Evolutionary conservation across 1,139 yeast genomes (phyloP), one percentile per base, ranked within the genome.

Genomic region (Suhomyces wounanorum): DNA sequence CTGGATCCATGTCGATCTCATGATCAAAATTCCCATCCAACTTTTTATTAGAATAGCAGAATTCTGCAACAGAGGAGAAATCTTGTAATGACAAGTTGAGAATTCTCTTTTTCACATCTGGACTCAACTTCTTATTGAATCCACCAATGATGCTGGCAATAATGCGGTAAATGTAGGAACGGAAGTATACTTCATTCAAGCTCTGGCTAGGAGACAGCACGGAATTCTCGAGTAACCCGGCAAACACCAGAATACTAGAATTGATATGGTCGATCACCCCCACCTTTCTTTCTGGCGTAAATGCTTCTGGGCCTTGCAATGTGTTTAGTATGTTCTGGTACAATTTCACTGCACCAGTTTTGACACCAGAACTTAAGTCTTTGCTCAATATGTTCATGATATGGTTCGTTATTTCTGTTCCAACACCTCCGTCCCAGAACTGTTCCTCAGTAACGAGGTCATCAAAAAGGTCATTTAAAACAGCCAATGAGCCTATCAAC

Each of bases 361-460:
- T 82, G 9, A 81, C 70, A 10, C 68, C 73, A 0, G 73, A 49
- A n/a, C 65, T 57, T 13, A 74, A 59, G 0, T 63, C 54, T 33
- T 66, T 65, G 5, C 64, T 52, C 40, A 85, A 65, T 14, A 85
- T 63, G 40, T 63, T 58, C 54, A 76, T 61, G 58, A 85, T 70
- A 55, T 81, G 81, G 30, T 71, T 65, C 36, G 84, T 71, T 1
- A 88, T 75, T 45, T 75, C 75, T 28, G 65, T 56, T 1, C 91
- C 92, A 36, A 85, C 75, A 1, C 88, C 88, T 9, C 84, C 85
- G 51, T 82, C 85, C 77, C 91, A 88, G 63, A 92, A 92, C 67
- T 89, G 95, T 40, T 85, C 90, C 51, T 90, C 97, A 0, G 94
- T 81, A 36, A 94, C 83, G 49, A 91, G 77, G 62, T 92, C 97